phyloP scores from a whole-genome alignment of 2,329 filamentous ascomycete genomes.

The Monosporascus sp. region DNA sequence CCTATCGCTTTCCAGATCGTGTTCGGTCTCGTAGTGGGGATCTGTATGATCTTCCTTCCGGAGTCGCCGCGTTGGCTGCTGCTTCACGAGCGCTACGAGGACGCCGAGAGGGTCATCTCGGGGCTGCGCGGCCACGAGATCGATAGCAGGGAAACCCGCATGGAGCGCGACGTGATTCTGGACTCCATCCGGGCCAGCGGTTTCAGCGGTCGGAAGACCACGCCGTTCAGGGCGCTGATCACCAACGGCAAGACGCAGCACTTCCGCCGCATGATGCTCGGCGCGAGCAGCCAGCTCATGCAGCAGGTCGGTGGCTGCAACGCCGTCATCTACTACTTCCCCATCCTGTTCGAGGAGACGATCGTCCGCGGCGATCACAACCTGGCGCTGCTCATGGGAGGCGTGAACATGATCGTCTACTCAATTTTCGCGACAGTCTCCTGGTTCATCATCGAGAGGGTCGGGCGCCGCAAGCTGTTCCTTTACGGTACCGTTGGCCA shows the following conservation, averaged over 20 bases:
- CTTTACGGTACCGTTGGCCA: constrained; percentile 41
- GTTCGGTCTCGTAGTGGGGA: constrained; percentile 38
- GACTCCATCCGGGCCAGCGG: constrained; percentile 56
- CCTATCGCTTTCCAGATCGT: constrained; percentile 45
- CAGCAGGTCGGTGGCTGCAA: constrained; percentile 57
- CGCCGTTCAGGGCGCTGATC: constrained; percentile 48
- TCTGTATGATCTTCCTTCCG: constrained; percentile 38
- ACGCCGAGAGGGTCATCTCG: constrained; percentile 30
- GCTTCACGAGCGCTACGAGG: constrained; percentile 42
- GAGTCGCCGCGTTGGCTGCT: constrained; percentile 42
- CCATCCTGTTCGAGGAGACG: constrained; percentile 47
- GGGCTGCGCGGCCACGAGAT: constrained; percentile 35
- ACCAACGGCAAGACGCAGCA: constrained; percentile 61
- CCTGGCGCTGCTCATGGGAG: constrained; percentile 48
- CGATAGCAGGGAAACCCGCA: constrained; percentile 49
- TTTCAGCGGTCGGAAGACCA: constrained; percentile 37
- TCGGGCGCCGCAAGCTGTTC: constrained; percentile 41
- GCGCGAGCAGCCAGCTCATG: constrained; percentile 54
- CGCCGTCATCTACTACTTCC: constrained; percentile 55
- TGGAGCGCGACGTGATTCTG: constrained; percentile 55
- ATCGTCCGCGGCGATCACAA: constrained; percentile 35
- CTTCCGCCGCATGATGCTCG: constrained; percentile 58
- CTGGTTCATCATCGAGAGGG: constrained; percentile 43
- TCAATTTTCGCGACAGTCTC: constrained; percentile 54
- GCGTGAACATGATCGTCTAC: constrained; percentile 53